Evolutionary conservation across 2,329 filamentous ascomycete genomes (phyloP), one percentile per base, ranked within the genome.

Genomic region (Fonsecaea monophora): DNA sequence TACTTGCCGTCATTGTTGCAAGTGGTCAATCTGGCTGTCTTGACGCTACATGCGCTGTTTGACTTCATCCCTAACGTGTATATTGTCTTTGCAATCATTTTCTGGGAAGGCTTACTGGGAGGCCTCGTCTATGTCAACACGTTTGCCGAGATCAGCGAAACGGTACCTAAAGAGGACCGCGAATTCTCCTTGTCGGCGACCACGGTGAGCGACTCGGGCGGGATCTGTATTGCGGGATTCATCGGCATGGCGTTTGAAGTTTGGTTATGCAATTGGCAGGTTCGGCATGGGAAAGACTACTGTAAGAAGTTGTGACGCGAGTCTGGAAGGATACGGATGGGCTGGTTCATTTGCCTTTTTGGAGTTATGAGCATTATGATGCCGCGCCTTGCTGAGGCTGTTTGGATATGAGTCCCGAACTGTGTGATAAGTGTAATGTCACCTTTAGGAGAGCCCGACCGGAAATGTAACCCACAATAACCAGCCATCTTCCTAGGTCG

Each of bases 91-190:
- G 67, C 86, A 25, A 82, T 98, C 67, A 84, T 97, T 21, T 95
- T 98, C 75, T 98, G 94, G 94, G 95, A 98, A 77, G 95, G 95
- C 0, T 78, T 98, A 12, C 82, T 99, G 0, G 95, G 95, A 0
- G 95, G 95, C 0, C 84, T 92, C 3, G 95, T 98, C 0, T 99
- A 99, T 74, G 94, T 98, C 67, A 96, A 94, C 74, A 97, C 94
- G 0, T 99, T 98, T 78, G 92, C 94, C 0, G 92, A 96, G 76
- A 97, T 99, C 68, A 90, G 92, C 77, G 92, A 97, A 74, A 88
- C 89, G 6, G 89, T 97, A 0, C 87, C 89, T 0, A 82, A 85
- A 4, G 86, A 88, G 37, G 93, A 97, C 61, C 86, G 94, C 5
- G 95, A 99, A 79, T 98, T 98, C 75, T 96, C 92, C 67, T 81